Percentiles rank a stretch among this genome's conserved stretches.
These are phyloP conservation scores for Alternaria sp. DNA, from an alignment of 2,329 filamentous ascomycete genomes.

Conservation along the genomic window DNA sequence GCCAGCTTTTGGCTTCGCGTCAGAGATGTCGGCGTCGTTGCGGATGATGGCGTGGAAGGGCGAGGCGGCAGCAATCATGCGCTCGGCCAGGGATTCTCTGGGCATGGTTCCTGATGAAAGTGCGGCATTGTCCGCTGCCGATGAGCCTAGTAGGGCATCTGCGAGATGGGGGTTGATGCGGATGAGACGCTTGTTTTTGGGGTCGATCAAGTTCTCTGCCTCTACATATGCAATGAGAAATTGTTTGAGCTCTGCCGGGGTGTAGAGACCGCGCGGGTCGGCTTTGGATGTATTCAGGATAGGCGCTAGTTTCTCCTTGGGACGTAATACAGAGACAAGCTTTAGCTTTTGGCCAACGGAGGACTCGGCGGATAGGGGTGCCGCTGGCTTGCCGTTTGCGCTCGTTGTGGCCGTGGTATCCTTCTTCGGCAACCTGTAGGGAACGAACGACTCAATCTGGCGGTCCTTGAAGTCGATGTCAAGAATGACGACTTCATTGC, in stretches of 20 bases:
- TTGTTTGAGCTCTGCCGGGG: constrained; percentile 66
- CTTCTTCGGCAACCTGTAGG: constrained; percentile 69
- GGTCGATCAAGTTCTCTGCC: constrained; percentile 63
- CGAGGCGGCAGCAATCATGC: constrained; percentile 64
- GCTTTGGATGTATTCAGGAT: constrained; percentile 62
- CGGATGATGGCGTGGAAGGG: constrained; percentile 67
- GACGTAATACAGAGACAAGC: constrained; percentile 64
- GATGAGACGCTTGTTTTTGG: constrained; percentile 68
- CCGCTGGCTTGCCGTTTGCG: constrained; percentile 54
- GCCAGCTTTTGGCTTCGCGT: constrained; percentile 67
- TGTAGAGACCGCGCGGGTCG: constrained; percentile 65
- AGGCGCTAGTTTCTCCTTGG: constrained; percentile 65
- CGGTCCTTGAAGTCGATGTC: constrained; percentile 71
- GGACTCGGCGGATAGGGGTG: constrained; percentile 51
- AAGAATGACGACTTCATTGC: constrained; percentile 69
- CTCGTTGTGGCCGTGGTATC: constrained; percentile 49
- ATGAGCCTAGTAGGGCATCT: constrained; percentile 66
- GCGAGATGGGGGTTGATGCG: constrained; percentile 69
- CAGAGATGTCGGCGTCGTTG: constrained; percentile 53
- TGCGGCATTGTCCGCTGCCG: constrained; percentile 63
- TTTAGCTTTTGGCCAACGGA: constrained; percentile 59
- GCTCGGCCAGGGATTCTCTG: constrained; percentile 68
- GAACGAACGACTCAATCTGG: constrained; percentile 64
- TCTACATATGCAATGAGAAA: constrained; percentile 67
- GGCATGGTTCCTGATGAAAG: constrained; percentile 66